These are phyloP conservation scores for Flaveria floridana DNA, from an alignment of 140 eudicot genomes.

Conservation along the genomic window DNA sequence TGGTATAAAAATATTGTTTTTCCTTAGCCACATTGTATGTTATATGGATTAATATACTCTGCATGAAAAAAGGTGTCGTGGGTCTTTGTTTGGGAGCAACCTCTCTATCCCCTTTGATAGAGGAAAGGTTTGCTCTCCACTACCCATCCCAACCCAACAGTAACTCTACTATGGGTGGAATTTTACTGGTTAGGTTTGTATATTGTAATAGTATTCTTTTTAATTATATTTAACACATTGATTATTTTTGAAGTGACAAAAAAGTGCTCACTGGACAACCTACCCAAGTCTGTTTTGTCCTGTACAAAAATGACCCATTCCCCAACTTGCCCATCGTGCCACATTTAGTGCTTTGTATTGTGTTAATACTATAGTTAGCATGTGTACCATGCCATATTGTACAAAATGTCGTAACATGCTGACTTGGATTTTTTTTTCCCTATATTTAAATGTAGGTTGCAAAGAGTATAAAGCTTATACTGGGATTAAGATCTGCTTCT, in stretches of 20 bases:
- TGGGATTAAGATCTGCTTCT: conserved; percentile 60
- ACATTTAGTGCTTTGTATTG: background rate
- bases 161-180: no score
- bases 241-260: background rate
- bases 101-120: no score
- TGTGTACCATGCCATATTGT: background rate
- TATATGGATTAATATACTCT: background rate
- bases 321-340: background rate
- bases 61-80: background rate
- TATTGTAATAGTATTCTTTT: background rate
- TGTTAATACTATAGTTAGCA: background rate
- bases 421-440: conserved; percentile 5
- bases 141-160: no score
- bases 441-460: conserved; percentile 56
- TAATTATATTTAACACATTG: background rate
- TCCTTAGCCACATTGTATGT: background rate
- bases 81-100: no score
- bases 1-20: background rate
- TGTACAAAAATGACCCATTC: background rate
- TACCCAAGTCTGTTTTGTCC: background rate
- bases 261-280: background rate
- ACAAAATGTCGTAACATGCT: background rate
- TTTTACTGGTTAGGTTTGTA: no score
- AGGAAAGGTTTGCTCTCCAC: no score
- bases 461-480: conserved; percentile 68